Evolutionary conservation across 106 monocot species (phyloP).

Genomic region (Platanthera zijinensis): DNA sequence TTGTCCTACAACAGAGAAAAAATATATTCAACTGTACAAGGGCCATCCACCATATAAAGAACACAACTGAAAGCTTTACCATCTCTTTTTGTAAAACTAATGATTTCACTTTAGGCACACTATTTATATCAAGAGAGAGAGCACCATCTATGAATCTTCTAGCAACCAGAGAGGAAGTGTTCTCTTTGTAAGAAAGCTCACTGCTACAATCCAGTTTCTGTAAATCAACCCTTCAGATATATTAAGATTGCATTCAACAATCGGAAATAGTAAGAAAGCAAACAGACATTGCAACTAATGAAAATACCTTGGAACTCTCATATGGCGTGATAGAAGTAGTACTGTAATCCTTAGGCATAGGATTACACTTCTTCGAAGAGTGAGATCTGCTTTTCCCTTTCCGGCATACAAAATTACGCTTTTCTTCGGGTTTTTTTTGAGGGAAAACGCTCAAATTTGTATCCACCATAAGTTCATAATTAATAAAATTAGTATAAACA

Average conservation of each 20-base stretch:
- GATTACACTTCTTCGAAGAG: conserved; percentile 29
- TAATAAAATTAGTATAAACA: conserved; percentile 42
- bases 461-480: conserved; percentile 68
- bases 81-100: not conserved
- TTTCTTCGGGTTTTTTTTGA: conserved; percentile 32
- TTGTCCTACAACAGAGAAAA: conserved; percentile 28
- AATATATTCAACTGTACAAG: not conserved
- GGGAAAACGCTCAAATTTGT: conserved; percentile 20
- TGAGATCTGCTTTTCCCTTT: conserved; percentile 50
- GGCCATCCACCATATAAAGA: not conserved
- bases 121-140: not conserved
- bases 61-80: not conserved
- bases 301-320: conserved; percentile 18
- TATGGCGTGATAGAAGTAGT: conserved; percentile 9
- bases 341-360: conserved; percentile 29
- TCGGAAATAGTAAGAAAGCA: conserved; percentile 2
- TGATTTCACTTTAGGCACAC: not conserved
- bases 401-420: conserved; percentile 10
- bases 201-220: conserved; percentile 23
- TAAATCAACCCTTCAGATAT: conserved; percentile 2
- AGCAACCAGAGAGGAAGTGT: conserved; percentile 9
- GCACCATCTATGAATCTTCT: conserved; percentile 4
- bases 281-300: not conserved
- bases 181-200: conserved; percentile 6
- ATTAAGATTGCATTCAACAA: not conserved